These are phyloP conservation scores for Lactarius sp. DNA, from an alignment of 768 basidiomycete species.

Conservation along the genomic window DNA sequence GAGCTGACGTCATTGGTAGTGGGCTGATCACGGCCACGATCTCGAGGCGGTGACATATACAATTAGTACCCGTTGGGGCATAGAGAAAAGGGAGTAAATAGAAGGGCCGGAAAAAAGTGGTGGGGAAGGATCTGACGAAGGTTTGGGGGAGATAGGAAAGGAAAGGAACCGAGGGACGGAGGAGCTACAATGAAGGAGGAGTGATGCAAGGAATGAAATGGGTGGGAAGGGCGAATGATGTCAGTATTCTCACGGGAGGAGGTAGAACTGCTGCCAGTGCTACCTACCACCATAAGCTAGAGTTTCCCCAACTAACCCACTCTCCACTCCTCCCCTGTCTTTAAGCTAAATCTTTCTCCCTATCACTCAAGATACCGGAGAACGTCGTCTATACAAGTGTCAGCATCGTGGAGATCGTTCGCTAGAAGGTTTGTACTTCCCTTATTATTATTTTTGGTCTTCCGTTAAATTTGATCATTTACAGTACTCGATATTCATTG, in stretches of 20 bases:
- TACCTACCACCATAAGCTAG: slow-evolving; percentile 72
- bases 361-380: slow-evolving; percentile 65
- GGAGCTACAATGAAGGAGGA: too few species aligned
- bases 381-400: slow-evolving; percentile 87
- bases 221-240: slow-evolving; percentile 2
- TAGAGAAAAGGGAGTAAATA: neutral
- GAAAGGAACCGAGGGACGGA: neutral
- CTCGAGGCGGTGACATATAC: slow-evolving; percentile 11
- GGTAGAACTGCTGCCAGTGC: too few species aligned
- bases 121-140: too few species aligned
- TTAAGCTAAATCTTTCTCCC: neutral
- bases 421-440: slow-evolving; percentile 62
- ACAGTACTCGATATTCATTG: too few species aligned
- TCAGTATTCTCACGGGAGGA: slow-evolving; percentile 15
- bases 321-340: neutral
- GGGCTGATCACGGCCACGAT: too few species aligned
- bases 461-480: too few species aligned
- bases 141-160: too few species aligned
- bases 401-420: slow-evolving; percentile 84
- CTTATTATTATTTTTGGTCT: neutral
- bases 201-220: too few species aligned
- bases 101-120: neutral
- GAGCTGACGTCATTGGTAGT: too few species aligned
- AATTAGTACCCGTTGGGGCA: neutral
- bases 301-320: slow-evolving; percentile 15